Evolutionary conservation across 371 early-diverging fungal species (phyloP).

Genomic region (Mucor plumbeus): DNA sequence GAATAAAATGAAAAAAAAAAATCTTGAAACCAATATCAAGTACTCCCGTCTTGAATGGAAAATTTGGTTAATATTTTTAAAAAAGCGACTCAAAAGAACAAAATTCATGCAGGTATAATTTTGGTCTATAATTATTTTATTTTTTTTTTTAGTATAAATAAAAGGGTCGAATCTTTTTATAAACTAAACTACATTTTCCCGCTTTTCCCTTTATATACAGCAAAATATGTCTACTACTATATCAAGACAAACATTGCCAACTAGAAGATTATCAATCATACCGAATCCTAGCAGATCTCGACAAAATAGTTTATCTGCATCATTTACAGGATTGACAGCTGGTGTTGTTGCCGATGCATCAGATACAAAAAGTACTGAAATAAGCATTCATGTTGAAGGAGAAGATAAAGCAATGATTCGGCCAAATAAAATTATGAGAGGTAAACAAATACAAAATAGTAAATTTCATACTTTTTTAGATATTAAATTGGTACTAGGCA

Average conservation of each 20-base stretch:
- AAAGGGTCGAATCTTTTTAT: neutral
- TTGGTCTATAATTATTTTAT: neutral
- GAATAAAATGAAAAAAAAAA: no score
- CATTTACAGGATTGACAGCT: neutral
- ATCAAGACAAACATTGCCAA: neutral
- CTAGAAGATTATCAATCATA: neutral
- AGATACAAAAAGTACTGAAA: neutral
- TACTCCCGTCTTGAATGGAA: neutral
- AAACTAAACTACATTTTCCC: neutral
- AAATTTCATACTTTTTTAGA: neutral
- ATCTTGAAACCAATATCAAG: neutral
- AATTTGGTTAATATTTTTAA: neutral
- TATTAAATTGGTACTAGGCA: neutral
- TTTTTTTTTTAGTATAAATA: neutral
- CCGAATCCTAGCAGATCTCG: neutral
- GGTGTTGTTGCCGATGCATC: neutral
- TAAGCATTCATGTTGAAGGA: neutral
- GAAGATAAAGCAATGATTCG: conserved; percentile 9
- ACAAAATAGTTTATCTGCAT: neutral
- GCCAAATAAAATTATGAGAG: conserved; percentile 47
- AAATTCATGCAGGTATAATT: neutral
- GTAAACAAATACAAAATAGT: neutral
- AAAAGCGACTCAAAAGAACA: neutral
- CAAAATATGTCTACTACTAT: neutral
- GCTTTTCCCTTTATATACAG: neutral